These are phyloP conservation scores for Brassica juncea DNA, from an alignment of 345 rosid genomes.

Conservation along the genomic window DNA sequence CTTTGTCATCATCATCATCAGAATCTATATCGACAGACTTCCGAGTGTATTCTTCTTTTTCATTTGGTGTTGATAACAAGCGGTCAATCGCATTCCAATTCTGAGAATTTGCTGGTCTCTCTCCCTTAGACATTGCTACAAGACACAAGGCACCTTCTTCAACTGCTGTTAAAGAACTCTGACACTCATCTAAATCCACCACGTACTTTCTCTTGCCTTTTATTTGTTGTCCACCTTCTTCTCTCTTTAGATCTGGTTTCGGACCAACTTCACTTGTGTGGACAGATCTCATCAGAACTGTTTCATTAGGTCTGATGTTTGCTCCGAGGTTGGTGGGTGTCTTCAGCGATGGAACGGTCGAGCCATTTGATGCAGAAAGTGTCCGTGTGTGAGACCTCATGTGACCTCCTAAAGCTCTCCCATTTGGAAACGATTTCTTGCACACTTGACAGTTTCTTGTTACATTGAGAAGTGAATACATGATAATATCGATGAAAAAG, in stretches of 20 bases:
- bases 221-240: slow-evolving; percentile 8
- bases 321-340: neutral
- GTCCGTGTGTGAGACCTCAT: slow-evolving; percentile 29
- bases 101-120: neutral
- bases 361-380: neutral
- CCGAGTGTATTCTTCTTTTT: slow-evolving; percentile 12
- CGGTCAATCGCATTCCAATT: neutral
- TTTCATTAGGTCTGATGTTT: neutral
- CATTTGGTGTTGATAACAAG: slow-evolving; percentile 6
- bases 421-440: slow-evolving; percentile 6
- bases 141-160: slow-evolving; percentile 12
- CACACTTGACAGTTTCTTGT: slow-evolving; percentile 25
- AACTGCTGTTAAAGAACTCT: neutral
- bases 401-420: slow-evolving; percentile 36
- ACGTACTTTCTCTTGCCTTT: neutral
- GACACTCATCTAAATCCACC: neutral
- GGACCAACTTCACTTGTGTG: neutral
- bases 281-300: slow-evolving; percentile 26
- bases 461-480: slow-evolving; percentile 30
- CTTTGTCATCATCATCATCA: neutral
- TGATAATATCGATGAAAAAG: neutral
- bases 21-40: neutral
- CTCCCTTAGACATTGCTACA: slow-evolving; percentile 7
- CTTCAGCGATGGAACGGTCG: neutral
- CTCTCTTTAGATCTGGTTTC: slow-evolving; percentile 5